Conservation (phyloP, 768 basidiomycete species). For the Termitomyces sp. region DNA sequence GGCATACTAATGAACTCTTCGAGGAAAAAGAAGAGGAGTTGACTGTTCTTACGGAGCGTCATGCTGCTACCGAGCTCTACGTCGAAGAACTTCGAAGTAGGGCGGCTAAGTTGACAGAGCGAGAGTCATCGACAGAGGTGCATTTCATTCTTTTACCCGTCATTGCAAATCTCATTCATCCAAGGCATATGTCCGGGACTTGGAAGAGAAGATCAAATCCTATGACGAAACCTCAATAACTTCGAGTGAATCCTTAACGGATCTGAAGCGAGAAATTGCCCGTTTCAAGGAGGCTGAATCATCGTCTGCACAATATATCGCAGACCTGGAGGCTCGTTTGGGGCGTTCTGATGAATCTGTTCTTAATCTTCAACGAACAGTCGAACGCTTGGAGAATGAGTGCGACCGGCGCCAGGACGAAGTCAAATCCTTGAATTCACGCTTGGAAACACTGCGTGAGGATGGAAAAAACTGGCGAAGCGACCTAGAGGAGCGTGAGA, state of each 20-base stretch:
- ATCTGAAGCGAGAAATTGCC: conserved; percentile 78
- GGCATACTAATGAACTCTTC: conserved; percentile 88
- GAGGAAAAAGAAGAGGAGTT: conserved; percentile 89
- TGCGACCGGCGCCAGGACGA: conserved; percentile 69
- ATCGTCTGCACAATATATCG: conserved; percentile 72
- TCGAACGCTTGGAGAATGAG: conserved; percentile 76
- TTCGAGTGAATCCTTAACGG: conserved; percentile 74
- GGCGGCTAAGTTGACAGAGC: conserved; percentile 76
- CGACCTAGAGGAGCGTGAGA: conserved; percentile 83
- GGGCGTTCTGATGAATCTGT: conserved; percentile 76
- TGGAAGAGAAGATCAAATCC: conserved; percentile 86
- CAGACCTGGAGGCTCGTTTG: conserved; percentile 80
- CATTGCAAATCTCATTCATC: conserved; percentile 10
- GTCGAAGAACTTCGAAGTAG: conserved; percentile 81
- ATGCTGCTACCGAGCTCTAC: conserved; percentile 77
- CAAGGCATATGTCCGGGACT: conserved; percentile 88
- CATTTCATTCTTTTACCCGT: conserved; percentile 13
- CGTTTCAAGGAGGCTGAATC: conserved; percentile 73
- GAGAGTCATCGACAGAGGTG: conserved; percentile 91
- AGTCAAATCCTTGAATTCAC: conserved; percentile 62
- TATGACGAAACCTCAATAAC: conserved; percentile 76
- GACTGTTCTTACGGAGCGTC: conserved; percentile 56
- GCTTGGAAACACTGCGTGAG: conserved; percentile 60
- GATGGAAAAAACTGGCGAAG: conserved; percentile 80
- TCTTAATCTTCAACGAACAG: conserved; percentile 56